Evolutionary conservation across 208 protist genomes (phyloP).

Genomic region (Trypanosoma vivax): DNA sequence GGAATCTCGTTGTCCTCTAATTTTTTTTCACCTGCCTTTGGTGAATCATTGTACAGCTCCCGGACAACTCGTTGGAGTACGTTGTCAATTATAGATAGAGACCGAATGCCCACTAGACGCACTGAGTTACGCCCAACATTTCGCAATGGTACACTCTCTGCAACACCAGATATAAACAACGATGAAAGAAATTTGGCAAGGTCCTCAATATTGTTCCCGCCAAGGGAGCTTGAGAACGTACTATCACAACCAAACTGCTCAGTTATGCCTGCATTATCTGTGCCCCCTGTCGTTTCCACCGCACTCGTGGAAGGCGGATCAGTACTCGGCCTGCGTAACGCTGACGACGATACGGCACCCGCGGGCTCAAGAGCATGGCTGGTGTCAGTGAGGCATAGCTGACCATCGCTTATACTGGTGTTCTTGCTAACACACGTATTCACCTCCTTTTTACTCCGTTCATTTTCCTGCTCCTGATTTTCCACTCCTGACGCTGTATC

Average conservation of each 20-base stretch:
- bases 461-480: not conserved
- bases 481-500: conserved; percentile 1
- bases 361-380: too few species aligned
- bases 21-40: not conserved
- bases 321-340: too few species aligned
- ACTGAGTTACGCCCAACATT: conserved; percentile 47
- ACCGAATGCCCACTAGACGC: conserved; percentile 63
- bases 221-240: conserved; percentile 20
- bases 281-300: conserved; percentile 8
- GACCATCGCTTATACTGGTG: too few species aligned
- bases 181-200: conserved; percentile 51
- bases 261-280: not conserved
- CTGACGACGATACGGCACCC: too few species aligned
- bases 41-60: conserved; percentile 30
- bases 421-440: not conserved
- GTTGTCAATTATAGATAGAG: conserved; percentile 55
- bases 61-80: conserved; percentile 57
- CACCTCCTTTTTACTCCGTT: conserved; percentile 1
- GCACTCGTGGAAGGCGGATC: too few species aligned
- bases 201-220: conserved; percentile 33
- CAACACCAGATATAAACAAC: conserved; percentile 45
- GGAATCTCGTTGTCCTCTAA: not conserved
- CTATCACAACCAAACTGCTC: not conserved
- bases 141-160: conserved; percentile 56
- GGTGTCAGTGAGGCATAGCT: too few species aligned